Conservation (phyloP, 176 grass and related monocot species). For the Hsuehochloa calcarea region DNA sequence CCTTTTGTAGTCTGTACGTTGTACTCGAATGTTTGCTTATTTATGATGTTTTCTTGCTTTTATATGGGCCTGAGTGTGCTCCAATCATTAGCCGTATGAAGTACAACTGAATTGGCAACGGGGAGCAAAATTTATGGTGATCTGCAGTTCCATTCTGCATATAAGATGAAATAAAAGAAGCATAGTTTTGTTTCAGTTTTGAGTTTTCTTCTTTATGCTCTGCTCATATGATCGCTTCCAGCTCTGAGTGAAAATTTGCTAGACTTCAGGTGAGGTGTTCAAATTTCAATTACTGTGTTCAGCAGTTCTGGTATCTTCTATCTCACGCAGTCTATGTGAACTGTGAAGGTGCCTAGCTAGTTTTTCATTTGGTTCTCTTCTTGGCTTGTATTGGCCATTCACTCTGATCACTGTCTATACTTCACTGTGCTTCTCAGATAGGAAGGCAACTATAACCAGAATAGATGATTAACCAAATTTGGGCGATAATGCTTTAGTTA, state of each 20-base stretch:
- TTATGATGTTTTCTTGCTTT: too few relatives aligned
- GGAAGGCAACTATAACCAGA: neutral
- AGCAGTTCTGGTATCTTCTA: neutral
- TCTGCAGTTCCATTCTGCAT: neutral
- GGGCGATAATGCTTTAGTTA: neutral
- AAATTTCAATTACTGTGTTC: neutral
- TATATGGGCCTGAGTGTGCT: neutral
- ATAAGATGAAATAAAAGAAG: neutral
- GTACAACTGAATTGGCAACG: neutral
- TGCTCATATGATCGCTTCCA: neutral
- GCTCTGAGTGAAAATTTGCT: neutral
- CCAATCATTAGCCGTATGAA: neutral
- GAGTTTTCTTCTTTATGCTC: neutral
- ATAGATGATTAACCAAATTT: neutral
- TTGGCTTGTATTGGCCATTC: neutral
- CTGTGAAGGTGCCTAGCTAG: neutral
- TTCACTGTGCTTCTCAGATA: neutral
- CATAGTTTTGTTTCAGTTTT: neutral
- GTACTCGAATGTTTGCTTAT: conserved; percentile 14
- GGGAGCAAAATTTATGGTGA: neutral
- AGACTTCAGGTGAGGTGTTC: neutral
- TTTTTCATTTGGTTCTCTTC: neutral
- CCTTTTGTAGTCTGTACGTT: neutral
- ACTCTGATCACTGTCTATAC: neutral
- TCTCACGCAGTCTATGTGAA: neutral